phyloP scores from a whole-genome alignment of 257 asterid genomes.

The Penstemon eatonii region DNA sequence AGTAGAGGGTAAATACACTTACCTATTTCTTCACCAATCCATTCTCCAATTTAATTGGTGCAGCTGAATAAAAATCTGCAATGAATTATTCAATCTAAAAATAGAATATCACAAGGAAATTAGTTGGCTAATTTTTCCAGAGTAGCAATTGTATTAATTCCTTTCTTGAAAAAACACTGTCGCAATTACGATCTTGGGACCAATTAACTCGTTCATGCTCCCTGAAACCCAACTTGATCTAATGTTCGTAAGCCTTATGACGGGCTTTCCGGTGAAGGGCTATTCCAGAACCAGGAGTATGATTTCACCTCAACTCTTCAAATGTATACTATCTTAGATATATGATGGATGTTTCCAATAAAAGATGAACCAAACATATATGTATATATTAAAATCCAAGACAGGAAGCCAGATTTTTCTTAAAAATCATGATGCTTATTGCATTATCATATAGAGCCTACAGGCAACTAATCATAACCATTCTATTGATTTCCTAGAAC shows the following conservation, averaged over 20 bases:
- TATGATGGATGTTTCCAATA: too few species aligned
- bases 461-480: constrained; percentile 9
- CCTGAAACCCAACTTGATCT: background rate
- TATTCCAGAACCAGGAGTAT: too few species aligned
- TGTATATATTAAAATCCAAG: too few species aligned
- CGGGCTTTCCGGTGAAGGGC: background rate
- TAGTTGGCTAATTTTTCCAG: background rate
- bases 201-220: background rate
- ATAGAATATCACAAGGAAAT: background rate
- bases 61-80: background rate
- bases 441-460: background rate
- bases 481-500: background rate
- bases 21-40: constrained; percentile 7
- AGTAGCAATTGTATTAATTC: background rate
- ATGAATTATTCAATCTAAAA: background rate
- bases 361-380: too few species aligned
- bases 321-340: too few species aligned
- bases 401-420: too few species aligned
- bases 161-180: background rate
- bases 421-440: background rate
- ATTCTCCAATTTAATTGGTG: background rate
- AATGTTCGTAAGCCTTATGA: background rate
- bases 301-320: too few species aligned
- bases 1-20: background rate
- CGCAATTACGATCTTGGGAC: background rate